A percentile compares a stretch with the other conserved stretches of the same genome.
Conservation (phyloP, 2,329 filamentous ascomycete genomes). For the Monosporascus sp. region DNA sequence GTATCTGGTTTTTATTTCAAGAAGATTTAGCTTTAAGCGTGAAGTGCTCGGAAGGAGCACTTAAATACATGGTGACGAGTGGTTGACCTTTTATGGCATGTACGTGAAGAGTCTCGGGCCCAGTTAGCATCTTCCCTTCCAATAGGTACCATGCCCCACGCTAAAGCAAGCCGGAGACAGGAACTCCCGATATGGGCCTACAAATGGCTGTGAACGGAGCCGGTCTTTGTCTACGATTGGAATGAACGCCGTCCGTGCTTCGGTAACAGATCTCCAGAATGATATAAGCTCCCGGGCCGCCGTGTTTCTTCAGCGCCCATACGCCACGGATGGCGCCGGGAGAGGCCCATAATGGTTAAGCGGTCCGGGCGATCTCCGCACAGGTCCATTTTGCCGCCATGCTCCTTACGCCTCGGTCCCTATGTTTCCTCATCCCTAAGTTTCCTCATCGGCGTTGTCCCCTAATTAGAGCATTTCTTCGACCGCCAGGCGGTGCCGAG, state of each 20-base stretch:
- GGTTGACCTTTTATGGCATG: background rate
- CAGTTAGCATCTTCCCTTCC: background rate
- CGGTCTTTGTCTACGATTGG: background rate
- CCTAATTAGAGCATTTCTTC: too few species aligned
- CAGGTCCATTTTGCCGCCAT: background rate
- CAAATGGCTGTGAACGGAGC: background rate
- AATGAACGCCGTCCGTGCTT: background rate
- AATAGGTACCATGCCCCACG: background rate
- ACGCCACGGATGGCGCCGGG: background rate
- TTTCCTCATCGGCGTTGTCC: too few species aligned
- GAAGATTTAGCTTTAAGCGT: background rate
- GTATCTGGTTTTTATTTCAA: background rate
- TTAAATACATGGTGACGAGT: background rate
- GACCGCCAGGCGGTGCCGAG: too few species aligned
- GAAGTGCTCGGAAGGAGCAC: background rate
- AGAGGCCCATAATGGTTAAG: background rate
- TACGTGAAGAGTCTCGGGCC: background rate
- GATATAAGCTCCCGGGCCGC: background rate
- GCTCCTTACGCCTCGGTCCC: background rate
- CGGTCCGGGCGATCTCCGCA: background rate
- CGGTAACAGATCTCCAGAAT: background rate
- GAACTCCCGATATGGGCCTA: too few species aligned
- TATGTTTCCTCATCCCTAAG: too few species aligned
- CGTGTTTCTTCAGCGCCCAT: background rate
- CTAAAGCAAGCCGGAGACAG: background rate